Evolutionary conservation across 2,329 filamentous ascomycete genomes (phyloP).

Genomic region (Fusarium humuli): DNA sequence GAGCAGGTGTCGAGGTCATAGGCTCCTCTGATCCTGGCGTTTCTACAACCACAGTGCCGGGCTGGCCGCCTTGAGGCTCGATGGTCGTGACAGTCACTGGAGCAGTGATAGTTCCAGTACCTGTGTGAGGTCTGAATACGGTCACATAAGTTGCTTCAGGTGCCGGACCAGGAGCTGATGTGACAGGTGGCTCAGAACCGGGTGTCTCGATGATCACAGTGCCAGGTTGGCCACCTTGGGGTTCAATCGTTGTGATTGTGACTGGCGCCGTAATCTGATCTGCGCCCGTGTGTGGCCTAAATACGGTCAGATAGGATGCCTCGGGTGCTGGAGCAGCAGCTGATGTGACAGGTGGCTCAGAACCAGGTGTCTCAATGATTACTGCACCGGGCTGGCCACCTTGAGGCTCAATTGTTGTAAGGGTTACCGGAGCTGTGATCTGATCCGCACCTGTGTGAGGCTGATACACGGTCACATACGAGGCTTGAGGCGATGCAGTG

Average conservation of each 20-base stretch:
- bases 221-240: constrained; percentile 1
- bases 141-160: constrained; percentile 1
- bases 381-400: constrained; percentile 12
- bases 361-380: constrained; percentile 17
- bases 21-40: constrained; percentile 11
- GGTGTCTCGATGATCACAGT: constrained; percentile 25
- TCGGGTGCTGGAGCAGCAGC: neutral
- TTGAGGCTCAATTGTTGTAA: neutral
- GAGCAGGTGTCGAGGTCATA: neutral
- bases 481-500: too few species aligned
- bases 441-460: too few species aligned
- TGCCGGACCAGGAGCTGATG: neutral
- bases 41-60: constrained; percentile 27
- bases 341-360: neutral
- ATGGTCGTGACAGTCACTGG: constrained; percentile 10
- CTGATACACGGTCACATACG: too few species aligned
- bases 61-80: neutral
- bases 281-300: constrained; percentile 6
- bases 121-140: constrained; percentile 4
- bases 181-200: neutral
- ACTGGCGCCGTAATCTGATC: constrained; percentile 5
- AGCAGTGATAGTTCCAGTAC: neutral
- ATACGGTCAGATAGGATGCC: constrained; percentile 10
- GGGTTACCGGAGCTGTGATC: too few species aligned
- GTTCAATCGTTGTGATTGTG: constrained; percentile 7